A percentile compares a stretch with the other conserved stretches of the same genome.
Evolutionary conservation across 306 rosid species (phyloP).

Genomic region (Lotus japonicus): DNA sequence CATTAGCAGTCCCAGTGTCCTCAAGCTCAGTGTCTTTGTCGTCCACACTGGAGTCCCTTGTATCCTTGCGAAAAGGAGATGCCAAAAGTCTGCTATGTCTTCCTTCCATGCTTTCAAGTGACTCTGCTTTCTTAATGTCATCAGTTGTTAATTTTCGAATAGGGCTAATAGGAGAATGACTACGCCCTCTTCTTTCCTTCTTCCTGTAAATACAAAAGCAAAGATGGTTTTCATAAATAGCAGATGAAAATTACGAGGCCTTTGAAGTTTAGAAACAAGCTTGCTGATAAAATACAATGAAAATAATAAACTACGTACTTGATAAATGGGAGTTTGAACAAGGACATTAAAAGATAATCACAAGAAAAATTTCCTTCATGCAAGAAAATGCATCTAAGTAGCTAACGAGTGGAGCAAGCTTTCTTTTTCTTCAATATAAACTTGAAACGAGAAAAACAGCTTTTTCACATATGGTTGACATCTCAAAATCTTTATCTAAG

Average conservation of each 20-base stretch:
- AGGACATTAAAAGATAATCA: neutral
- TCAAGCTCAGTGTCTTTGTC: constrained; percentile 51
- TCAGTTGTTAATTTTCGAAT: constrained; percentile 32
- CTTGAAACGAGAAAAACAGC: neutral
- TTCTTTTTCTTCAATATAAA: neutral
- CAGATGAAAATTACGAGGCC: constrained; percentile 7
- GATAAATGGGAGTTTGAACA: neutral
- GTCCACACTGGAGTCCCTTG: constrained; percentile 51
- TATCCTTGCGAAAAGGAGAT: constrained; percentile 52
- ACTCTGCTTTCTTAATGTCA: constrained; percentile 53
- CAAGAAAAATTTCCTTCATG: neutral
- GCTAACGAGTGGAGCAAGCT: neutral
- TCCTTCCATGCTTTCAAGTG: constrained; percentile 66
- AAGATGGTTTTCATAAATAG: constrained; percentile 4
- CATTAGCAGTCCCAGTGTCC: constrained; percentile 52
- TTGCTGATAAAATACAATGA: neutral
- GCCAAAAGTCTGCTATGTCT: constrained; percentile 37
- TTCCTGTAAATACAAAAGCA: constrained; percentile 36
- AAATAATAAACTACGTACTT: neutral
- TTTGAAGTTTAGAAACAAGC: constrained; percentile 1
- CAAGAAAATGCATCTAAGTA: neutral
- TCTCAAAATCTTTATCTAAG: neutral
- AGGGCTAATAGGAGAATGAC: constrained; percentile 45
- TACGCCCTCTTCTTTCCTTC: constrained; percentile 35
- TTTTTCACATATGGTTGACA: neutral